Evolutionary conservation across 257 asterid genomes (phyloP).

Genomic region (Apocynum venetum): DNA sequence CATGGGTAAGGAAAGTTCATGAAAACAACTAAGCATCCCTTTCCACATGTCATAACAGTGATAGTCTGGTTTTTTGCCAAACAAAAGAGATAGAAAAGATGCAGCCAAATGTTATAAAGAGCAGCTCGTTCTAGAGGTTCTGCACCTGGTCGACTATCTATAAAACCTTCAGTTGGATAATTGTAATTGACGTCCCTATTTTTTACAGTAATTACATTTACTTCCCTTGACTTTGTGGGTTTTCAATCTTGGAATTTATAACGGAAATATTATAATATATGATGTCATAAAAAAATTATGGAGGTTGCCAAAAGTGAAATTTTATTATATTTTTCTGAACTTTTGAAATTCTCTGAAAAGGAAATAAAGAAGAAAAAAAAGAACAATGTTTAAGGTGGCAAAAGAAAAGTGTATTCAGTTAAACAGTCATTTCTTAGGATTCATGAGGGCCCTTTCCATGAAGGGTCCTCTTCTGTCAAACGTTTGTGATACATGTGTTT

Average conservation of each 20-base stretch:
- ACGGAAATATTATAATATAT: too few relatives aligned
- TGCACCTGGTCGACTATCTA: neutral
- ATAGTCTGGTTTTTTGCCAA: neutral
- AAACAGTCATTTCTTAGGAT: too few relatives aligned
- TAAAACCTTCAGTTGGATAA: neutral
- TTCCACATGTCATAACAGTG: constrained; percentile 12
- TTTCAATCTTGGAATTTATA: neutral
- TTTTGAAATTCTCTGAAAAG: too few relatives aligned
- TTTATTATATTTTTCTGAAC: too few relatives aligned
- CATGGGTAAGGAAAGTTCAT: neutral
- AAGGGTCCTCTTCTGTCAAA: too few relatives aligned
- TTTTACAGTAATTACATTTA: neutral
- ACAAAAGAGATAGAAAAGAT: neutral
- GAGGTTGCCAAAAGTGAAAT: too few relatives aligned
- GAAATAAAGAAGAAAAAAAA: too few relatives aligned
- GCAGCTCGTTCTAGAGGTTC: neutral
- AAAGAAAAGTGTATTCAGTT: too few relatives aligned
- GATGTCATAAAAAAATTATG: too few relatives aligned
- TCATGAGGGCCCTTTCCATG: too few relatives aligned
- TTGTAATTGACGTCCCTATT: neutral
- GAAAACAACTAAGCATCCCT: constrained; percentile 9
- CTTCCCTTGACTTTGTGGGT: neutral
- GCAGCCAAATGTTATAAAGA: neutral
- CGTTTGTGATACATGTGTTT: too few relatives aligned
- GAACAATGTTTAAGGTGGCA: too few relatives aligned